A percentile compares a stretch with the other conserved stretches of the same genome.
phyloP scores from a whole-genome alignment of 441 rosid species.

The Mallotus repandus region DNA sequence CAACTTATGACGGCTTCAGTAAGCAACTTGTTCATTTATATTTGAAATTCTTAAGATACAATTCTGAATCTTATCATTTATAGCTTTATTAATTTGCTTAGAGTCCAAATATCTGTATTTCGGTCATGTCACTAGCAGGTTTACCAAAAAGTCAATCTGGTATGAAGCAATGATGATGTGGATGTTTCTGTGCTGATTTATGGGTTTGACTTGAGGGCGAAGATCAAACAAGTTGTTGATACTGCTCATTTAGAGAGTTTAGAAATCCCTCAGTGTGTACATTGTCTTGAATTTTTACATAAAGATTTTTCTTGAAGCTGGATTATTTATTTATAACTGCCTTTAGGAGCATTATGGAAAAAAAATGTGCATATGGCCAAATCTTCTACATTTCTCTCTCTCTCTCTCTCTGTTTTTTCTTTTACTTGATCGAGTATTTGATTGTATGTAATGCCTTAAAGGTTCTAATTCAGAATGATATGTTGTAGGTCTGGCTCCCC shows the following conservation, averaged over 20 bases:
- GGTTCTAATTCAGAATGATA: conserved; percentile 24
- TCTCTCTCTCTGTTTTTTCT: neutral
- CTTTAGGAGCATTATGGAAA: neutral
- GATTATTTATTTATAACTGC: neutral
- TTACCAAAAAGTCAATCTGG: neutral
- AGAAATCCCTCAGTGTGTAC: neutral
- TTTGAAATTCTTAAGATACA: neutral
- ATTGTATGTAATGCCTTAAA: neutral
- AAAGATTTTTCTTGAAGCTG: neutral
- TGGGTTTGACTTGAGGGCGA: neutral
- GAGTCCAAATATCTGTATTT: conserved; percentile 2
- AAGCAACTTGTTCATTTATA: neutral
- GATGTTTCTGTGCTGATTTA: neutral
- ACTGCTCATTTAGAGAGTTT: neutral
- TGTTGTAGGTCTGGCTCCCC: conserved; percentile 68
- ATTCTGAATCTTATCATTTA: neutral
- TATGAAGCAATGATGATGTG: neutral
- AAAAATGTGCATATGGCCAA: neutral
- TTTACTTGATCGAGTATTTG: neutral
- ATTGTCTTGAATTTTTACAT: too few species aligned
- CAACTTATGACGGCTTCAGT: neutral
- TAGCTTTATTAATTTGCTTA: neutral
- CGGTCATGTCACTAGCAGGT: neutral
- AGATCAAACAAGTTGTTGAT: neutral
- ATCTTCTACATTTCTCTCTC: neutral